These are phyloP conservation scores for Favolaschia claudopus DNA, from an alignment of 768 basidiomycete species.

Conservation along the genomic window DNA sequence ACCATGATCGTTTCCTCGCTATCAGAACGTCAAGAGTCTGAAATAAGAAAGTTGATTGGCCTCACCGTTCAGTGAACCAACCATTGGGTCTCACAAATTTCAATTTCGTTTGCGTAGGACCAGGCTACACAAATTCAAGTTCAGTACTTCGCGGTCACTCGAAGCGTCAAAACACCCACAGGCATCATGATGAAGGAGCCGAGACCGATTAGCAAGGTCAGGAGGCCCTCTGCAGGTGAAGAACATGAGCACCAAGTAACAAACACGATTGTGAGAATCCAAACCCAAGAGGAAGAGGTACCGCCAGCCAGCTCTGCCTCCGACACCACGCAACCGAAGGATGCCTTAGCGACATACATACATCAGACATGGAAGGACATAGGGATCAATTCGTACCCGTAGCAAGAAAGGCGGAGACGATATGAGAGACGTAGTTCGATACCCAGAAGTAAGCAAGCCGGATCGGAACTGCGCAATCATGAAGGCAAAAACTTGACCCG, in stretches of 20 bases:
- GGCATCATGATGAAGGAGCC: constrained; percentile 20
- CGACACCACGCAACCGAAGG: constrained; percentile 57
- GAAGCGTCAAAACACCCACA: constrained; percentile 56
- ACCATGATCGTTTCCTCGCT: constrained; percentile 73
- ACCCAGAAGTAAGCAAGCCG: constrained; percentile 78
- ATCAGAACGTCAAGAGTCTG: background rate
- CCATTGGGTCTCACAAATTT: constrained; percentile 64
- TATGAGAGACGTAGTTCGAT: constrained; percentile 60
- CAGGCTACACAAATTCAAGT: constrained; percentile 61
- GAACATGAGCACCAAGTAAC: background rate
- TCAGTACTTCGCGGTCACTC: constrained; percentile 59
- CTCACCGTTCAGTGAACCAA: constrained; percentile 69
- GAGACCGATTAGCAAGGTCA: constrained; percentile 11
- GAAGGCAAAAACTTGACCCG: background rate
- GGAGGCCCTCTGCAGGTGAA: constrained; percentile 14
- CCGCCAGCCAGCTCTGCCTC: constrained; percentile 63
- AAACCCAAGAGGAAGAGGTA: constrained; percentile 61
- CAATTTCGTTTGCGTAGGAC: constrained; percentile 69
- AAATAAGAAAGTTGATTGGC: background rate
- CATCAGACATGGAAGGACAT: no score
- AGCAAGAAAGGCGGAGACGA: constrained; percentile 69
- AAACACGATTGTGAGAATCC: background rate
- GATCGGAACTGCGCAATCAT: constrained; percentile 55
- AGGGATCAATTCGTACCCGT: no score
- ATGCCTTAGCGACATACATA: no score